Evolutionary conservation across 306 rosid genomes (phyloP).

Genomic region (Canavalia gladiata): DNA sequence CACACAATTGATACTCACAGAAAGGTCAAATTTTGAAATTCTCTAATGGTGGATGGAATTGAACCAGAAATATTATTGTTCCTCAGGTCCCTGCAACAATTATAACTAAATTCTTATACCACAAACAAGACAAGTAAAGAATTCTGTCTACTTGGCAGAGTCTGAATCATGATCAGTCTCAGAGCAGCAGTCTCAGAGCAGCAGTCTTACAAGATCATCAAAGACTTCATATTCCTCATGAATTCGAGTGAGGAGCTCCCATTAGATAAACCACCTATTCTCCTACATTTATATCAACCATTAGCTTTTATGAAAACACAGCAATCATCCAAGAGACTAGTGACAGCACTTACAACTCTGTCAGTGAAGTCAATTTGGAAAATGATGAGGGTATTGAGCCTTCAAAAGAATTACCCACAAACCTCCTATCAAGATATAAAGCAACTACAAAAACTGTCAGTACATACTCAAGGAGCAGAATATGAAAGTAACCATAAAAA

Average conservation of each 20-base stretch:
- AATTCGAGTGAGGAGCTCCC: constrained; percentile 76
- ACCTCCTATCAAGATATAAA: constrained; percentile 62
- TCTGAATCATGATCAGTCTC: not conserved
- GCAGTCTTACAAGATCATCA: constrained; percentile 62
- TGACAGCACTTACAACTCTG: constrained; percentile 68
- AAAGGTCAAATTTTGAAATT: not conserved
- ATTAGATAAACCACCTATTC: constrained; percentile 68
- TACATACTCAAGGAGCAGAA: not conserved
- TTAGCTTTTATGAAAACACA: constrained; percentile 42
- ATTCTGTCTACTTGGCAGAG: constrained; percentile 8
- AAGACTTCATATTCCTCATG: constrained; percentile 69
- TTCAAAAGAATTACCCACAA: constrained; percentile 84
- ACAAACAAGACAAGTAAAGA: constrained; percentile 27
- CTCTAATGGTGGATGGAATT: constrained; percentile 75
- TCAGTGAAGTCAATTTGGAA: constrained; percentile 72
- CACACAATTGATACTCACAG: not conserved
- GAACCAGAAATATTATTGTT: constrained; percentile 70
- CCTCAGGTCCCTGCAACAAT: constrained; percentile 71
- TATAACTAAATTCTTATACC: constrained; percentile 29
- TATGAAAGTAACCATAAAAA: not conserved
- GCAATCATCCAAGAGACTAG: not conserved
- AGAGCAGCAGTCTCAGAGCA: constrained; percentile 32
- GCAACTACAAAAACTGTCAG: constrained; percentile 31
- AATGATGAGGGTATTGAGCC: constrained; percentile 76
- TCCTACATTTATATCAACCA: constrained; percentile 49